Conservation (phyloP, 768 basidiomycete species). For the Xerocomellus chrysenteron region DNA sequence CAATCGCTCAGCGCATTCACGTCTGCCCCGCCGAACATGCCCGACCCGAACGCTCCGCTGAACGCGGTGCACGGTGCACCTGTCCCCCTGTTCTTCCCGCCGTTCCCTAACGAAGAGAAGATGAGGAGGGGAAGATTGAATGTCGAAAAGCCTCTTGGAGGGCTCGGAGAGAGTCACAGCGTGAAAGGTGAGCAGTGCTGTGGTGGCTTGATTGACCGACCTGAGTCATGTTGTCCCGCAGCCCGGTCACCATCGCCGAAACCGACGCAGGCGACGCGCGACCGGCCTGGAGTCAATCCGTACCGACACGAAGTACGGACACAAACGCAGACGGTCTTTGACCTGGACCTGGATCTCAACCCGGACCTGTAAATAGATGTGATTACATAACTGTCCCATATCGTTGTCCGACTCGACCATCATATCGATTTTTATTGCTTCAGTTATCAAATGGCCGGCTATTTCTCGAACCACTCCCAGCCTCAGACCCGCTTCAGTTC, state of each 20-base stretch:
- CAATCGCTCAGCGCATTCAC: conserved; percentile 84
- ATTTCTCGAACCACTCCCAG: conserved; percentile 82
- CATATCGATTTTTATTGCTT: conserved; percentile 23
- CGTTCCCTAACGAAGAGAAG: conserved; percentile 90
- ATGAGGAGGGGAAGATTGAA: conserved; percentile 83
- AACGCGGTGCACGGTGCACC: conserved; percentile 56
- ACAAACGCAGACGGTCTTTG: conserved; percentile 64
- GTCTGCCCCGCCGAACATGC: conserved; percentile 87
- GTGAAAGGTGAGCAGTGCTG: conserved; percentile 57
- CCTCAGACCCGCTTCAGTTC: conserved; percentile 64
- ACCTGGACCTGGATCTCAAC: conserved; percentile 82
- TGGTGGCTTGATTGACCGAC: conserved; percentile 4
- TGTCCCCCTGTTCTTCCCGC: conserved; percentile 81
- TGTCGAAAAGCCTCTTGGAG: conserved; percentile 74
- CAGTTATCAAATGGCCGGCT: conserved; percentile 56
- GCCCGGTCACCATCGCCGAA: conserved; percentile 66
- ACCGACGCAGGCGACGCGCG: conserved; percentile 43
- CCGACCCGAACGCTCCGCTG: conserved; percentile 58
- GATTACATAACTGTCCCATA: conserved; percentile 23
- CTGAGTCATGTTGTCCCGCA: conserved; percentile 27
- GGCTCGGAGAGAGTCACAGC: conserved; percentile 80
- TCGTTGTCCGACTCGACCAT: conserved; percentile 10
- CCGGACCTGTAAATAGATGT: conserved; percentile 56
- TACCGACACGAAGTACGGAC: conserved; percentile 70
- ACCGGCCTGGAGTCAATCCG: conserved; percentile 56